These are phyloP conservation scores for Streptanthus diversifolius DNA, from an alignment of 345 rosid species.

Conservation along the genomic window DNA sequence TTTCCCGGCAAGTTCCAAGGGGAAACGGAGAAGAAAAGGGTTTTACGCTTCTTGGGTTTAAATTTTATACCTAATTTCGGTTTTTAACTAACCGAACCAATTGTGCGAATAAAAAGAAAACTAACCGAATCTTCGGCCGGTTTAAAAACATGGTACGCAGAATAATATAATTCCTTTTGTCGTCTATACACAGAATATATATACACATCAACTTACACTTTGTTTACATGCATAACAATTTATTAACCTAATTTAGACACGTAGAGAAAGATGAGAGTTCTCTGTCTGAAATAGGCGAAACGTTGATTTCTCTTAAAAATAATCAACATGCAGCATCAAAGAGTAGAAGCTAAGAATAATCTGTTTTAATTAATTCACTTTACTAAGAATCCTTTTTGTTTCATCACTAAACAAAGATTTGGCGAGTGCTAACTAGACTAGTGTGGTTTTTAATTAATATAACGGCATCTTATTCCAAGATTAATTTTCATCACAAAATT, in stretches of 20 bases:
- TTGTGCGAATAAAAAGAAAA: no score
- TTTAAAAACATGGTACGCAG: neutral
- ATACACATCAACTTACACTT: neutral
- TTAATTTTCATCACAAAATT: neutral
- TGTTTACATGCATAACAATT: slow-evolving; percentile 5
- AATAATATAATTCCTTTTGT: neutral
- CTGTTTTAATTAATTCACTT: slow-evolving; percentile 3
- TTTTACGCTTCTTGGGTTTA: slow-evolving; percentile 12
- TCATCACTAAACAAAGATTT: neutral
- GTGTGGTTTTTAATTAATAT: neutral
- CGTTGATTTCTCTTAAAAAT: slow-evolving; percentile 48
- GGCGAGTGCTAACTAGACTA: neutral
- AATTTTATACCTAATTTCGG: neutral
- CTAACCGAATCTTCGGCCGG: no score
- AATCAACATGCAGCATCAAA: slow-evolving; percentile 25
- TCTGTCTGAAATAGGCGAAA: slow-evolving; percentile 63
- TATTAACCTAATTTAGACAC: neutral
- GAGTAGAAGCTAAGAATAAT: slow-evolving; percentile 78
- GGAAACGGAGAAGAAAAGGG: slow-evolving; percentile 7
- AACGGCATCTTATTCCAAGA: neutral
- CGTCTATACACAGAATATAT: neutral
- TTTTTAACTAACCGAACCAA: neutral
- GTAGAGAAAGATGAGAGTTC: slow-evolving; percentile 56
- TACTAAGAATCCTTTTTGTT: neutral
- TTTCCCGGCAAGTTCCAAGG: slow-evolving; percentile 34